Conservation (phyloP, 805 yeast genomes). For the Hanseniaspora nectarophila region DNA sequence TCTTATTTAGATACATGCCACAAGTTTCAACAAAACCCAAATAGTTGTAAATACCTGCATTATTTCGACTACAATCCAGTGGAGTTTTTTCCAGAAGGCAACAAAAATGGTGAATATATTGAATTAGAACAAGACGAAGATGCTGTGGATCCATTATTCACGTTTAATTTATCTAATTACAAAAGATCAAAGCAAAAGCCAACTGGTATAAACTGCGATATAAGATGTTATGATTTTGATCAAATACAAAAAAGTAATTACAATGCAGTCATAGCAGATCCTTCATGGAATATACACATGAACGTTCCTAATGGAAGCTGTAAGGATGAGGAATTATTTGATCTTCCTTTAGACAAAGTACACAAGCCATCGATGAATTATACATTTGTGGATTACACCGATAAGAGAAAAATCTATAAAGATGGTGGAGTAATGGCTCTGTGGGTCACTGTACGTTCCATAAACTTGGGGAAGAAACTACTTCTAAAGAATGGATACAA, state of each 20-base stretch:
- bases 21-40: slow-evolving; percentile 38
- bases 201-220: slow-evolving; percentile 77
- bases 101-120: slow-evolving; percentile 18
- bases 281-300: slow-evolving; percentile 96
- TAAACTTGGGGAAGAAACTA: slow-evolving; percentile 74
- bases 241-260: slow-evolving; percentile 53
- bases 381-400: neutral
- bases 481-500: slow-evolving; percentile 71
- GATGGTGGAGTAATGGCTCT: slow-evolving; percentile 71
- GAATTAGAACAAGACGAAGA: slow-evolving; percentile 18
- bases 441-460: slow-evolving; percentile 94
- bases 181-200: slow-evolving; percentile 39
- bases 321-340: slow-evolving; percentile 60
- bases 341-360: slow-evolving; percentile 51
- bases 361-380: slow-evolving; percentile 30
- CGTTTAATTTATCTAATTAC: slow-evolving; percentile 8
- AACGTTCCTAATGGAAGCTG: slow-evolving; percentile 66
- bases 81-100: slow-evolving; percentile 21
- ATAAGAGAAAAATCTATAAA: slow-evolving; percentile 4
- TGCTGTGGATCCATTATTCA: neutral
- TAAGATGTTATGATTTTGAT: slow-evolving; percentile 56
- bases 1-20: slow-evolving; percentile 91
- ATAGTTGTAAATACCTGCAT: slow-evolving; percentile 70
- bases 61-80: slow-evolving; percentile 40
- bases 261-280: slow-evolving; percentile 79